These are phyloP conservation scores for Nigrograna mackinnonii DNA, from an alignment of 2,329 filamentous ascomycete genomes.

Conservation along the genomic window DNA sequence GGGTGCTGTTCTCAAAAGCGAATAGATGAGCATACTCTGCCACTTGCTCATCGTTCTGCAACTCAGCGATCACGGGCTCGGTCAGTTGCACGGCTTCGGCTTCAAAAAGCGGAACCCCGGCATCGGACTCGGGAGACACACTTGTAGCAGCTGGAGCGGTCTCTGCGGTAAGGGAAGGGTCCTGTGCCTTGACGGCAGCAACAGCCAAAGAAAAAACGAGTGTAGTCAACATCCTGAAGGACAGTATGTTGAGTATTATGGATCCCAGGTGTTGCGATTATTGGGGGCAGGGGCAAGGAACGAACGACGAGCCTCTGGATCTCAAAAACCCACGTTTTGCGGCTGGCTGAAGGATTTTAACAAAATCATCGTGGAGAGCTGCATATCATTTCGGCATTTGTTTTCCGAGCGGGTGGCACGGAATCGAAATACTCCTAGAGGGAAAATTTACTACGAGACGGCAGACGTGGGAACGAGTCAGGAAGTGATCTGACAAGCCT, in stretches of 20 bases:
- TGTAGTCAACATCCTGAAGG: conserved; percentile 7
- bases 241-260: conserved; percentile 1
- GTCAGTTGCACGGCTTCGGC: conserved; percentile 8
- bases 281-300: too few species aligned
- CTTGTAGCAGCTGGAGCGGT: conserved; percentile 28
- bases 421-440: too few species aligned
- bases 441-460: too few species aligned
- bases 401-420: too few species aligned
- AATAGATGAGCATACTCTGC: conserved; percentile 5
- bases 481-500: too few species aligned
- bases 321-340: too few species aligned
- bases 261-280: too few species aligned
- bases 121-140: conserved; percentile 1
- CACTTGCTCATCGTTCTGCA: not conserved
- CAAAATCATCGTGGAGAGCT: too few species aligned
- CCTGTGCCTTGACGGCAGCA: conserved; percentile 1
- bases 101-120: conserved; percentile 4
- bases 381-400: too few species aligned
- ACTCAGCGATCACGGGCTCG: conserved; percentile 1
- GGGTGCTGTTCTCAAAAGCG: conserved; percentile 32
- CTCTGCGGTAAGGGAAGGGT: conserved; percentile 18
- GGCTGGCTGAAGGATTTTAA: too few species aligned
- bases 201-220: conserved; percentile 4
- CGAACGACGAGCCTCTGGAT: too few species aligned
- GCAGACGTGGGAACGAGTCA: too few species aligned